phyloP scores from a whole-genome alignment of 495 filamentous ascomycete genomes.

The Jackrogersella minutella region DNA sequence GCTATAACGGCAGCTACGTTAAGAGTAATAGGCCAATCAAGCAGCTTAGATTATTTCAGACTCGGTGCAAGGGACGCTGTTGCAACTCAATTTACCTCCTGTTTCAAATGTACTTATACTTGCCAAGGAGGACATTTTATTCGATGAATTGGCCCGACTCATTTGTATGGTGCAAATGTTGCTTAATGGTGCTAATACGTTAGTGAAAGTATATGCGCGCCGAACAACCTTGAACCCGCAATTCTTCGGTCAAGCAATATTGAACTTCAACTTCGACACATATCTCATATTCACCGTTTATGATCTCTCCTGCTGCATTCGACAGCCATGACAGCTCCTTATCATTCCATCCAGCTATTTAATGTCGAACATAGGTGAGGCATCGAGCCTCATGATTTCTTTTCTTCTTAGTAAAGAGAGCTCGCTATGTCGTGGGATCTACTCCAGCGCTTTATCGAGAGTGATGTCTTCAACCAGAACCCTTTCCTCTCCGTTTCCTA shows the following conservation, averaged over 20 bases:
- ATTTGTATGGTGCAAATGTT: too few relatives aligned
- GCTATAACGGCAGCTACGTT: slow-evolving; percentile 9
- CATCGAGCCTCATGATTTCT: slow-evolving; percentile 40
- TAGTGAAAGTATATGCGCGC: too few relatives aligned
- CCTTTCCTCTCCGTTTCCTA: slow-evolving; percentile 81
- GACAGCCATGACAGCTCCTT: slow-evolving; percentile 38
- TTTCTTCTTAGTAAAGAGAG: slow-evolving; percentile 16
- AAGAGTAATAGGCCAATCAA: slow-evolving; percentile 16
- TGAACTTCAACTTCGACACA: slow-evolving; percentile 4
- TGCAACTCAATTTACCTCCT: neutral
- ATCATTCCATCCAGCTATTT: slow-evolving; percentile 32
- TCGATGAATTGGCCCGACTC: slow-evolving; percentile 21
- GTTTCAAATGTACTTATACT: slow-evolving; percentile 29
- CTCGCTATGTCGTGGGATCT: slow-evolving; percentile 65
- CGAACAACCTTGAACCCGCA: slow-evolving; percentile 31
- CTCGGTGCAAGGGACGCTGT: neutral
- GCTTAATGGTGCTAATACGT: too few relatives aligned
- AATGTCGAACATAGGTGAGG: slow-evolving; percentile 44
- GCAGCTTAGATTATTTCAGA: neutral
- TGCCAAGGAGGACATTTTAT: slow-evolving; percentile 34
- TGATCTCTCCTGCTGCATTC: slow-evolving; percentile 12
- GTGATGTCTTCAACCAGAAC: slow-evolving; percentile 83
- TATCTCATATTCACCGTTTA: slow-evolving; percentile 12
- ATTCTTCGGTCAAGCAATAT: slow-evolving; percentile 29
- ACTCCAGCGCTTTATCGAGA: slow-evolving; percentile 79